Conservation (phyloP, 1,284 basidiomycete species). For the Trichosporon sp. region DNA sequence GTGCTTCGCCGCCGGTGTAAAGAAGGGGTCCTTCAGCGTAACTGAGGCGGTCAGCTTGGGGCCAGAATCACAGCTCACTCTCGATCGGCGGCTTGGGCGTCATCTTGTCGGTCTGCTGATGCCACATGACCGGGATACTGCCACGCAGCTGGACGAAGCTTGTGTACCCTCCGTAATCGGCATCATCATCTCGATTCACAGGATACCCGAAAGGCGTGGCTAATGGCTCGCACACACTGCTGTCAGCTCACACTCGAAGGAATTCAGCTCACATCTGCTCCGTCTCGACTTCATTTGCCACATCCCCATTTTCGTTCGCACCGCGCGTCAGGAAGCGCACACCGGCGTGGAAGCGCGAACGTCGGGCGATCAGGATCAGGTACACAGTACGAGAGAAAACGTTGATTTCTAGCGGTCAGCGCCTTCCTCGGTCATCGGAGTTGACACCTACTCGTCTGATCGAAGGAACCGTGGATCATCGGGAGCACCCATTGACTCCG, state of each 20-base stretch:
- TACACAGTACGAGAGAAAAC: constrained; percentile 87
- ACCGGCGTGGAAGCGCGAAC: constrained; percentile 93
- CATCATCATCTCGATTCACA: constrained; percentile 48
- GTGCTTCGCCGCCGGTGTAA: constrained; percentile 83
- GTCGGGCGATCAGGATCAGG: constrained; percentile 85
- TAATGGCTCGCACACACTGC: constrained; percentile 74
- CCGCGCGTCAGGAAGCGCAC: constrained; percentile 93
- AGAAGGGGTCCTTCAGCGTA: constrained; percentile 92
- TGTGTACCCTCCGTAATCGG: constrained; percentile 65
- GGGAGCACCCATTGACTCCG: constrained; percentile 83
- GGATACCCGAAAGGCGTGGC: constrained; percentile 75
- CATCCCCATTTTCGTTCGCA: constrained; percentile 84
- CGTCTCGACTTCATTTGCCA: constrained; percentile 98
- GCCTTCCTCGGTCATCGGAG: neutral
- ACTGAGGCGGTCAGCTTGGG: constrained; percentile 54
- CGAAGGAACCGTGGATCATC: constrained; percentile 84
- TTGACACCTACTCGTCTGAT: constrained; percentile 95
- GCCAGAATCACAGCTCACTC: constrained; percentile 55
- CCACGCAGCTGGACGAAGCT: constrained; percentile 96
- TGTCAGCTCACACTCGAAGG: neutral
- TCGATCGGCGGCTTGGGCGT: constrained; percentile 90
- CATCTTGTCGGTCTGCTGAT: constrained; percentile 86
- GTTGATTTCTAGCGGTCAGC: constrained; percentile 64
- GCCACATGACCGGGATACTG: constrained; percentile 94
- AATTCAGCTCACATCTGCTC: constrained; percentile 67